A percentile compares a stretch with the other conserved stretches of the same genome.
These are phyloP conservation scores for Acidiella bohemica DNA, from an alignment of 495 filamentous ascomycete species.

Conservation along the genomic window DNA sequence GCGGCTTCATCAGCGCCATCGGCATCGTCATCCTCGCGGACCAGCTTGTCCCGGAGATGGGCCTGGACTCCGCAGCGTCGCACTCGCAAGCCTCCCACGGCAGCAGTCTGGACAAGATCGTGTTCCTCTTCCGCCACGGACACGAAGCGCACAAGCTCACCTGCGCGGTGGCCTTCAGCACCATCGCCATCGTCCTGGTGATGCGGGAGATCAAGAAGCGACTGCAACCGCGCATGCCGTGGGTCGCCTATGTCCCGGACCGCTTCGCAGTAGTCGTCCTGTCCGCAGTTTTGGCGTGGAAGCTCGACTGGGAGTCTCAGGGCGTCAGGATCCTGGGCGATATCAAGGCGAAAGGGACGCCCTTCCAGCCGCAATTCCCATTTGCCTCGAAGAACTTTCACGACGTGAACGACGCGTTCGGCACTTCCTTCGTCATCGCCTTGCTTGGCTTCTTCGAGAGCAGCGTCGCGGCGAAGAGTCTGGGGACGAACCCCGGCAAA, in stretches of 20 bases:
- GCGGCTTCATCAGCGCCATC: slow-evolving; percentile 93
- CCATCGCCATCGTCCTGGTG: slow-evolving; percentile 81
- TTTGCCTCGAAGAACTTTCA: slow-evolving; percentile 61
- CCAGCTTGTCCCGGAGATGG: slow-evolving; percentile 82
- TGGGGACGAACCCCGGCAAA: slow-evolving; percentile 33
- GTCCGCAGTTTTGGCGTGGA: slow-evolving; percentile 66
- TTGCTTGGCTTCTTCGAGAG: slow-evolving; percentile 97
- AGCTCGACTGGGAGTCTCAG: slow-evolving; percentile 62
- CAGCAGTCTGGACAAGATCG: slow-evolving; percentile 70
- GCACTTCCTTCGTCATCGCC: slow-evolving; percentile 85
- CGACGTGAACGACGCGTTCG: slow-evolving; percentile 74
- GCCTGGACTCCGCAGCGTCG: slow-evolving; percentile 50
- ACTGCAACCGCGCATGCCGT: slow-evolving; percentile 67
- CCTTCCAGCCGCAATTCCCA: slow-evolving; percentile 76
- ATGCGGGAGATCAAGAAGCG: slow-evolving; percentile 61
- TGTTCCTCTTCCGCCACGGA: slow-evolving; percentile 60
- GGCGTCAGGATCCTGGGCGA: slow-evolving; percentile 77
- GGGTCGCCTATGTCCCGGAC: slow-evolving; percentile 82
- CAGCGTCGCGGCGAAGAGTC: slow-evolving; percentile 87
- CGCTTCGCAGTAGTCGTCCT: slow-evolving; percentile 82
- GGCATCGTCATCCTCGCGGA: slow-evolving; percentile 93
- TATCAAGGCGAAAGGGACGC: slow-evolving; percentile 51
- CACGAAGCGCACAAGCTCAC: slow-evolving; percentile 58
- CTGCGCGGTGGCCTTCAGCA: slow-evolving; percentile 55
- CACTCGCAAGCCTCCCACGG: slow-evolving; percentile 53